Evolutionary conservation across 192 early-diverging fungal genomes (phyloP).

Genomic region (Rhizophagus prolifer): DNA sequence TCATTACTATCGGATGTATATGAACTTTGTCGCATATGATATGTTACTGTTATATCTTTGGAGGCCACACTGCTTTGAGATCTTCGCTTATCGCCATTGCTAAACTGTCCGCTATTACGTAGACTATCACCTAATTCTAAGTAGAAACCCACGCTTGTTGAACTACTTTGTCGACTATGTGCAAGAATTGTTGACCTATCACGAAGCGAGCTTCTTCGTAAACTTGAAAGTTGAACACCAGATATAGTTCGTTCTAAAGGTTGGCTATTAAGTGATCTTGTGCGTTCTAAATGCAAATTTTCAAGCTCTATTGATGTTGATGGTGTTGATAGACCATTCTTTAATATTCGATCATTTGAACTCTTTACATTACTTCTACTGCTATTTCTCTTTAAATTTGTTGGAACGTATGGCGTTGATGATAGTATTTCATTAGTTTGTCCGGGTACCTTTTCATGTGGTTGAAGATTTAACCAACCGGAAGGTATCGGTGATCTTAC

Average conservation of each 20-base stretch:
- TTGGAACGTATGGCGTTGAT: neutral
- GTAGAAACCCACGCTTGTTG: constrained; percentile 21
- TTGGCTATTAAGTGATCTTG: too few relatives aligned
- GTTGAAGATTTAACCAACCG: constrained; percentile 1
- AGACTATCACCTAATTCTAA: neutral
- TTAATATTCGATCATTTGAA: neutral
- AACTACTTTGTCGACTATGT: too few relatives aligned
- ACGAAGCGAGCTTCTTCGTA: neutral
- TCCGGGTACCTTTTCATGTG: neutral
- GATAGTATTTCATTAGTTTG: neutral
- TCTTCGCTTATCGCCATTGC: constrained; percentile 9
- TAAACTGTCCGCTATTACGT: constrained; percentile 25
- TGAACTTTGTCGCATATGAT: constrained; percentile 10
- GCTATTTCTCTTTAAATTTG: neutral
- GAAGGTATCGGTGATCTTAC: constrained; percentile 1
- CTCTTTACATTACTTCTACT: neutral
- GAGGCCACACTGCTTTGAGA: neutral
- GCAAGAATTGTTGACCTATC: neutral
- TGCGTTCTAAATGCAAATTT: neutral
- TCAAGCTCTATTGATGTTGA: neutral
- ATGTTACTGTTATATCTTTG: constrained; percentile 7
- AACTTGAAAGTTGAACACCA: too few relatives aligned
- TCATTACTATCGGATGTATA: constrained; percentile 15
- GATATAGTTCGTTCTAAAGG: neutral
- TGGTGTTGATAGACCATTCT: neutral